These are phyloP conservation scores for Phialophora tarda DNA, from an alignment of 2,329 filamentous ascomycete species.

Conservation along the genomic window DNA sequence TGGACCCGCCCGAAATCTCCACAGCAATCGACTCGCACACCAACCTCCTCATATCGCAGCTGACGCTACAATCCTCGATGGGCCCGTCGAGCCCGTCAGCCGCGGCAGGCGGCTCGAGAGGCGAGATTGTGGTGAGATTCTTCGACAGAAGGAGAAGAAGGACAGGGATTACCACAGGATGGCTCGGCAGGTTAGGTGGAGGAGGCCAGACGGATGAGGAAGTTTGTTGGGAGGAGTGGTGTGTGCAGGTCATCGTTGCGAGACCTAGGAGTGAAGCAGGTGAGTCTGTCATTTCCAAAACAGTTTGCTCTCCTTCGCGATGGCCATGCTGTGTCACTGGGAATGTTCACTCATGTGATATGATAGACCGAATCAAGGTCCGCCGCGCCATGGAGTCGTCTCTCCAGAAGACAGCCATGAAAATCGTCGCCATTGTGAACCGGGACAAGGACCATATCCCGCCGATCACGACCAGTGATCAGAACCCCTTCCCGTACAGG, in stretches of 20 bases:
- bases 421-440: constrained; percentile 87
- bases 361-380: constrained; percentile 82
- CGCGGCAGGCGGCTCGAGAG: constrained; percentile 66
- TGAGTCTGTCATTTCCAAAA: constrained; percentile 52
- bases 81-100: constrained; percentile 41
- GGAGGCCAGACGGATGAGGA: constrained; percentile 77
- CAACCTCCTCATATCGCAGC: constrained; percentile 76
- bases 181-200: constrained; percentile 40
- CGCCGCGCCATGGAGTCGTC: constrained; percentile 89
- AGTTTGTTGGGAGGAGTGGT: constrained; percentile 97
- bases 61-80: constrained; percentile 63
- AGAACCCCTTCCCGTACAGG: constrained; percentile 94
- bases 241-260: constrained; percentile 88
- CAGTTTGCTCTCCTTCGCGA: not conserved
- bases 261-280: constrained; percentile 87
- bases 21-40: constrained; percentile 91
- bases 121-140: constrained; percentile 86
- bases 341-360: constrained; percentile 12
- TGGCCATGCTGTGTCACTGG: not conserved
- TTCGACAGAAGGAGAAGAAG: constrained; percentile 90
- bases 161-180: constrained; percentile 71
- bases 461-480: constrained; percentile 87
- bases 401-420: constrained; percentile 83
- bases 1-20: constrained; percentile 82
- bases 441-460: constrained; percentile 94